Base-by-base conservation (phyloP, 306 rosid species). In the Quercus engelmannii region DNA sequence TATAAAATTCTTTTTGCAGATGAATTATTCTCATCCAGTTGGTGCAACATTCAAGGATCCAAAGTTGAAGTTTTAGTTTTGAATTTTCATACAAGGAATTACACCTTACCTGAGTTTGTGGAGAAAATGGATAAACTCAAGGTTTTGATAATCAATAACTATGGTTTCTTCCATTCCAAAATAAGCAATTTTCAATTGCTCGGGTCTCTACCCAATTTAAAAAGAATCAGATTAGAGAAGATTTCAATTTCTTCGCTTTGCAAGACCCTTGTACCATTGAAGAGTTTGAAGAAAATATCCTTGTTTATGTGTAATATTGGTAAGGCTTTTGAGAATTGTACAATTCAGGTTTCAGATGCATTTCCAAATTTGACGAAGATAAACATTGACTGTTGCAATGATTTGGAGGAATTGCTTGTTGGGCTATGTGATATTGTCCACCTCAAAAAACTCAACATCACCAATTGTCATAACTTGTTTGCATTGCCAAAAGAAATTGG, bases 301-400 rank as follows among this genome's bases (percentile, higher is more conserved):
- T 52, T 91, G 18, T 90, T 75, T 19, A 89, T 85, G 93, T 90
- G 98, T 84, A 87, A 84, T 31, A 72, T 87, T 15, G 82, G 81
- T 69, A 72, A 82, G 57, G 88, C 89, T 56, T 89, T 88, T 55
- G 54, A 55, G 15, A 74, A 77, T 17, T 10, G 51, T 56, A 75
- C 87, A 18, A 54, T 74, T 54, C 55, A 63, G 62, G 79, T 81
- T 51, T 86, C 90, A 30, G 69, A 83, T 21, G 55, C 81, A 43
- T 70, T 87, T 20, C 91, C 95, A 65, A 87, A 80, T 41, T 76
- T 93, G 59, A 74, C 31, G 75, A 93, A 90, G 78, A 59, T 93
- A 67, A 85, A 77, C 78, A 69, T 93, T 6, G 95, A 93, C 76
- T 87, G 85, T 67, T 91, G 95, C 71, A 79, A 8, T 1, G 85